Evolutionary conservation across 2,329 filamentous ascomycete genomes (phyloP).

Genomic region (Allantophomopsis cytisporea): DNA sequence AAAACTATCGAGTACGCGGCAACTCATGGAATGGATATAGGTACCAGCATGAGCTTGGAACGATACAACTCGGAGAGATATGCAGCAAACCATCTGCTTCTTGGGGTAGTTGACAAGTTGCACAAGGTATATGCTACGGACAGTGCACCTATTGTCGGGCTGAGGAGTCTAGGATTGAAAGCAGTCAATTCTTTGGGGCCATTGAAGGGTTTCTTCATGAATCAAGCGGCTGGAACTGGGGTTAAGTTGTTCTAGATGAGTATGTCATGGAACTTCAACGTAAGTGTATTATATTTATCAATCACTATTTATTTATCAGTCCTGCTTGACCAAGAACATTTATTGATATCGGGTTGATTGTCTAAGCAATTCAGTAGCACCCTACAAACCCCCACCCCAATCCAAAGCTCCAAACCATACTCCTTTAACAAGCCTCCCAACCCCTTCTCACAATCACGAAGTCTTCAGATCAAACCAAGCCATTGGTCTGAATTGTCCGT

Average conservation of each 20-base stretch:
- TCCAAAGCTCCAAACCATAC: too few species aligned
- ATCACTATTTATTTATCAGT: too few species aligned
- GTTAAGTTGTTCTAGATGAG: slow-evolving; percentile 24
- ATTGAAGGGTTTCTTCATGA: slow-evolving; percentile 81
- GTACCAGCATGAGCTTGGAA: slow-evolving; percentile 65
- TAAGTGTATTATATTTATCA: too few species aligned
- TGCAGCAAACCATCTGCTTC: slow-evolving; percentile 63
- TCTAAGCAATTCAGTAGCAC: too few species aligned
- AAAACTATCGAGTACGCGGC: slow-evolving; percentile 65
- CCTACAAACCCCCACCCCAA: too few species aligned
- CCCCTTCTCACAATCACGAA: too few species aligned
- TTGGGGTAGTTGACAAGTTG: slow-evolving; percentile 76
- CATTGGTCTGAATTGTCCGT: too few species aligned
- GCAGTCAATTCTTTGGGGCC: slow-evolving; percentile 63
- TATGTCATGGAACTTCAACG: not conserved
- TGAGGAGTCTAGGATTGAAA: slow-evolving; percentile 63
- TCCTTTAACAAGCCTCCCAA: too few species aligned
- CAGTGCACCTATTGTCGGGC: slow-evolving; percentile 64
- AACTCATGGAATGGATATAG: slow-evolving; percentile 76
- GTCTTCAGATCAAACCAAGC: too few species aligned
- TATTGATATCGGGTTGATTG: too few species aligned
- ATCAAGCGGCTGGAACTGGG: slow-evolving; percentile 44
- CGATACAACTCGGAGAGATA: slow-evolving; percentile 73
- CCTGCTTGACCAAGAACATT: too few species aligned
- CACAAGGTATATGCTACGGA: slow-evolving; percentile 84